Percentiles rank a stretch among this genome's conserved stretches.
Evolutionary conservation across 1,139 yeast genomes (phyloP).

Genomic region (Arxiozyma slooffiae): DNA sequence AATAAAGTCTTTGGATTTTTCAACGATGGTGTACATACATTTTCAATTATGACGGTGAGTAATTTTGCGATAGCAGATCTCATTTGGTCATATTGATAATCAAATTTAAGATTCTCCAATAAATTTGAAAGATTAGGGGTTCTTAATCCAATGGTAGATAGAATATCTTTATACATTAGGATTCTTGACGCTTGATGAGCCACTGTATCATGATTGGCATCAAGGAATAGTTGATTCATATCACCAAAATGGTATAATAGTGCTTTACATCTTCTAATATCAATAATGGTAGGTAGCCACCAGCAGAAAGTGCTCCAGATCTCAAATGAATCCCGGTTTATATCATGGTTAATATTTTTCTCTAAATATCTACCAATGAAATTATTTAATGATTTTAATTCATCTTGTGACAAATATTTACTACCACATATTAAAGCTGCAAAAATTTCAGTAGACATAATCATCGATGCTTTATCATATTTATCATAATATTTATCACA

Average conservation of each 20-base stretch:
- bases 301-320: slow-evolving; percentile 74
- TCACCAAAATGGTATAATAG: slow-evolving; percentile 26
- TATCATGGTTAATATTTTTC: slow-evolving; percentile 44
- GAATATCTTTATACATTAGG: slow-evolving; percentile 44
- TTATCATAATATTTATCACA: slow-evolving; percentile 44
- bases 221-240: slow-evolving; percentile 38
- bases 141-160: slow-evolving; percentile 52
- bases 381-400: slow-evolving; percentile 36
- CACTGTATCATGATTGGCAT: slow-evolving; percentile 50
- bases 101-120: slow-evolving; percentile 38
- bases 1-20: not conserved
- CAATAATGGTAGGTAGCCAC: slow-evolving; percentile 62
- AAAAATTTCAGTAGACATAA: slow-evolving; percentile 51
- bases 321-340: slow-evolving; percentile 66
- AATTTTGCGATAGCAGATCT: slow-evolving; percentile 63
- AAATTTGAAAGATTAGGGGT: slow-evolving; percentile 43
- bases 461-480: slow-evolving; percentile 57
- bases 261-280: slow-evolving; percentile 54
- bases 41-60: slow-evolving; percentile 46
- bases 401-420: slow-evolving; percentile 31
- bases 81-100: slow-evolving; percentile 68
- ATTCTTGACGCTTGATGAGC: slow-evolving; percentile 56
- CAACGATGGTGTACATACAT: slow-evolving; percentile 43
- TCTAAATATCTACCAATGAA: slow-evolving; percentile 39
- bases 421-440: slow-evolving; percentile 49